Percentiles rank a stretch among this genome's conserved stretches.
Evolutionary conservation across 371 early-diverging fungal species (phyloP).

Genomic region (Mucor racemosus): DNA sequence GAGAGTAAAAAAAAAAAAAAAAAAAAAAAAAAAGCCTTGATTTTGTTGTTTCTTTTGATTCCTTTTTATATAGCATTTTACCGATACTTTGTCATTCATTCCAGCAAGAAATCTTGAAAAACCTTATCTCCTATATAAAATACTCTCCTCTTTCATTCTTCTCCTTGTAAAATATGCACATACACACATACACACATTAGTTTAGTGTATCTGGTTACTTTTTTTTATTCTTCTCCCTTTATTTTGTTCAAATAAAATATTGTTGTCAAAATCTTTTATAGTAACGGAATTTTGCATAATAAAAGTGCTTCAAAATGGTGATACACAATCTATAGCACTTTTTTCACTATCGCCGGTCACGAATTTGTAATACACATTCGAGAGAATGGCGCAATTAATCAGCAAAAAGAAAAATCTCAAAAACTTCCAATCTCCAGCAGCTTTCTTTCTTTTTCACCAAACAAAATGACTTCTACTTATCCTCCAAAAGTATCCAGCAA

Average conservation of each 20-base stretch:
- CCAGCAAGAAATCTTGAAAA: neutral
- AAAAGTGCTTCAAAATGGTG: neutral
- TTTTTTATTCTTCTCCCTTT: neutral
- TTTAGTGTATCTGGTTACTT: neutral
- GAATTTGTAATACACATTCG: neutral
- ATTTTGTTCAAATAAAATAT: neutral
- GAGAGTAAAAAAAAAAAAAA: neutral
- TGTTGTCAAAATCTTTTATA: neutral
- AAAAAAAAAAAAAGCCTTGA: neutral
- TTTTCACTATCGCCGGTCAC: neutral
- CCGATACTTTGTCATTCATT: neutral
- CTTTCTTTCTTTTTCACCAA: constrained; percentile 4
- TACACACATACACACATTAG: neutral
- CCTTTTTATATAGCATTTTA: constrained; percentile 3
- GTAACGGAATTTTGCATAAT: neutral
- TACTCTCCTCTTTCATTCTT: neutral
- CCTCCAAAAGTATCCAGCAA: constrained; percentile 24
- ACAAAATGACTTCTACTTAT: constrained; percentile 27
- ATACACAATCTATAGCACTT: neutral
- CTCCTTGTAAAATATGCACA: neutral
- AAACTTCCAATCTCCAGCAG: neutral
- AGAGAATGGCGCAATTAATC: constrained; percentile 24
- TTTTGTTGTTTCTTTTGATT: neutral
- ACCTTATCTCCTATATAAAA: neutral
- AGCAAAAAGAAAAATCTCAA: constrained; percentile 14